phyloP scores from a whole-genome alignment of 2,329 filamentous ascomycete species.

The Ramularia endophylla region DNA sequence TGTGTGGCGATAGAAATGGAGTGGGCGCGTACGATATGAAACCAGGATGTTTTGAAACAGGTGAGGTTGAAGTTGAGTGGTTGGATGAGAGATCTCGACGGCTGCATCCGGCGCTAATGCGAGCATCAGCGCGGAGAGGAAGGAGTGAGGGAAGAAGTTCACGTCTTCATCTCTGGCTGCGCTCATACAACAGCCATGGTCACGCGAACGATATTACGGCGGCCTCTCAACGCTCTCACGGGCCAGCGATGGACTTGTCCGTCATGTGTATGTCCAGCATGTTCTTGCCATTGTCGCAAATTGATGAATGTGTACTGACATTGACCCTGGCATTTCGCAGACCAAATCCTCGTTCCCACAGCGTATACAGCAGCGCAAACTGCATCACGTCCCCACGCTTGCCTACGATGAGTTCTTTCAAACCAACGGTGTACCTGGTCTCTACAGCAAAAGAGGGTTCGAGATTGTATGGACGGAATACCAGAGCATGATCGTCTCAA shows the following conservation, averaged over 20 bases:
- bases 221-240: conserved; percentile 21
- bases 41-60: conserved; percentile 15
- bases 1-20: conserved; percentile 14
- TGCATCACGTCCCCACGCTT: conserved; percentile 46
- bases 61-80: conserved; percentile 6
- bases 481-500: conserved; percentile 65
- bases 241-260: conserved; percentile 25
- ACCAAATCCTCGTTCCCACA: conserved; percentile 9
- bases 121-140: too few relatives aligned
- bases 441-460: conserved; percentile 66
- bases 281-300: not conserved
- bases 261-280: conserved; percentile 21
- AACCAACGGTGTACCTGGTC: conserved; percentile 56
- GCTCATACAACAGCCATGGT: conserved; percentile 22
- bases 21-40: conserved; percentile 13
- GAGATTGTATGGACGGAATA: conserved; percentile 77
- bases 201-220: conserved; percentile 23
- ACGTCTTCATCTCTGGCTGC: too few relatives aligned
- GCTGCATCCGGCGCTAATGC: too few relatives aligned
- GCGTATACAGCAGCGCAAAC: conserved; percentile 16
- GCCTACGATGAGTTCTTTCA: conserved; percentile 40
- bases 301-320: too few relatives aligned
- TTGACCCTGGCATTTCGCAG: conserved; percentile 6
- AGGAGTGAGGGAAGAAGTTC: too few relatives aligned
- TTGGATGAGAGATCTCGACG: conserved; percentile 10